Evolutionary conservation across 2,329 filamentous ascomycete genomes (phyloP), one percentile per base, ranked within the genome.

Genomic region (Exophiala xenobiotica): DNA sequence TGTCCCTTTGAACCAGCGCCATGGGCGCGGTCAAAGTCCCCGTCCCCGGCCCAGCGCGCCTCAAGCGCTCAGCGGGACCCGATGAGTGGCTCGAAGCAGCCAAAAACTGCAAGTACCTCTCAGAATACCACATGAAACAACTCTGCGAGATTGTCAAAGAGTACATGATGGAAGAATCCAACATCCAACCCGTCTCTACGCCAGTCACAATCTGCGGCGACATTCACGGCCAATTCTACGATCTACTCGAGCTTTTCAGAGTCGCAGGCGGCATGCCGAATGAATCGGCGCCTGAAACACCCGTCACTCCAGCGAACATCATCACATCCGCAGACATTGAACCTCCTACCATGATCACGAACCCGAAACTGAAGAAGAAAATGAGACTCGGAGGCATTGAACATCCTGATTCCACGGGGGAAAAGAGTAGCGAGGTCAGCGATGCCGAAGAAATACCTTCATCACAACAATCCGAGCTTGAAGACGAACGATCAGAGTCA

Each of bases 81-180:
- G 90, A 96, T 69, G 91, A 97, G 74, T 99, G 93, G 93, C 80
- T 99, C 24, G 88, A 93, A 68, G 88, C 95, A 71, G 93, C 93
- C 38, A 96, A 96, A 73, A 88, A 93, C 72, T 97, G 93, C 75
- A 93, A 95, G 70, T 96, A 97, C 70, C 81, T 99, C 46, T 93
- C 93, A 43, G 93, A 99, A 74, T 76, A 86, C 57, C 90, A 95
- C 66, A 99, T 99, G 93, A 99, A 99, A 79, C 88, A 95, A 71
- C 80, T 99, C 42, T 99, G 93, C 70, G 93, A 99, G 76, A 95
- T 95, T 68, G 93, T 97, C 55, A 99, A 99, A 77, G 93, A 97
- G 74, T 95, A 90, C 61, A 80, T 99, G 65, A 99, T 99, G 93
- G 93, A 99, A 79, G 93, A 99, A 74, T 96, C 91, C 60, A 99